Base-by-base conservation (phyloP, 345 rosid genomes). In the Syzygium aromaticum region DNA sequence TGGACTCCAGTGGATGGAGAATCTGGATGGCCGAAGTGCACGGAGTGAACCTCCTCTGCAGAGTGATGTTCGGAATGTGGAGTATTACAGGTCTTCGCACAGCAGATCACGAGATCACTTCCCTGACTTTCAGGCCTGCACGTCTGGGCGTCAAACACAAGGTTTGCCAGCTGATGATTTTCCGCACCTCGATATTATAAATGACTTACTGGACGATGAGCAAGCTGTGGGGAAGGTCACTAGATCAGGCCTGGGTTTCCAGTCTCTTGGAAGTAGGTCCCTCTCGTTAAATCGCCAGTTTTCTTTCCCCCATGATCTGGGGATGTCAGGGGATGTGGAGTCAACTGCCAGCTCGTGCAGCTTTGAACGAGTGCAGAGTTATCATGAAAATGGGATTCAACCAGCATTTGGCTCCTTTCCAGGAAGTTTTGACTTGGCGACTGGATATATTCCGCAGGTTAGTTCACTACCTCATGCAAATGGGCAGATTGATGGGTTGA, bases 161-260 rank as follows among this genome's bases (percentile, higher is more conserved):
- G 94, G 93, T 88, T 90, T 86, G 22, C 84, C 90, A 28, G 93
- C 92, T 3, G 98, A 96, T 87, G 99, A 97, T 84, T 97, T 95
- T 88, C 99, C 99, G 10, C 99, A 97, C 88, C 94, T 96, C 13
- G 99, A 94, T 88, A 97, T 97, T 90, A 97, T 96, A 91, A 97
- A 97, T 77, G 99, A 97, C 88, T 89, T 96, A 89, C 98, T 97
- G 73, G 97, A 96, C 86, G 99, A 97, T 46, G 99, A 95, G 88
- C 92, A 94, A 8, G 93, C 90, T 83, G 63, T 84, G 84, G 91
- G 87, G 33, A 86, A 85, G 86, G 88, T 85, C 87, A 89, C 86
- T 54, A 87, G 92, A 85, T 73, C 90, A 8, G 86, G 46, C 25
- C 82, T 11, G 46, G 82, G 77, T 85, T 91, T 91, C 77, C 92